Base-by-base conservation (phyloP, 2,329 filamentous ascomycete genomes). In the Pseudocercospora eumusae region DNA sequence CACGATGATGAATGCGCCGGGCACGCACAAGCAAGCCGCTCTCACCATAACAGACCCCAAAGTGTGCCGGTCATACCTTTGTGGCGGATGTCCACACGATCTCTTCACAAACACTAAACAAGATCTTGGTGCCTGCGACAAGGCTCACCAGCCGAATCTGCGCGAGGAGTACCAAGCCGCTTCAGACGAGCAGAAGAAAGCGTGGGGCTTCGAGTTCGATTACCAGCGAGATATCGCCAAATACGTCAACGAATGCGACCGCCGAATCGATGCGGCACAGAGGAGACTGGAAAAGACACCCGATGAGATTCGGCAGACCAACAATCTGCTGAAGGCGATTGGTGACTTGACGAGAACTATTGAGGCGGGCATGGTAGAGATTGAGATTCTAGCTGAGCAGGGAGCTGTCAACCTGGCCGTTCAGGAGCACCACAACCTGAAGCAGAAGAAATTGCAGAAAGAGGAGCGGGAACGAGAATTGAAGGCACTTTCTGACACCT, bases 81-180 rank as follows among this genome's bases (percentile, higher is more conserved):
- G 86, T 65, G 95, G 95, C 71, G 96, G 91, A 62, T 99, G 95
- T 77, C 95, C 95, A 0, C 93, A 98, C 82, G 95, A 99, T 75
- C 91, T 99, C 74, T 99, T 99, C 84, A 99, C 93, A 68, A 99
- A 99, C 80, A 99, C 95, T 50, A 98, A 97, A 81, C 93, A 98
- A 83, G 95, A 99, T 76, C 85, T 98, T 33, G 95, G 95, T 2
- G 85, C 87, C 0, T 99, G 95, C 74, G 86, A 91, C 55, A 95
- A 93, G 75, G 85, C 93, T 25, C 95, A 99, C 79, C 90, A 87
- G 54, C 93, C 97, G 75, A 86, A 87, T 11, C 83, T 98, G 68
- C 97, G 96, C 78, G 82, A 88, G 53, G 93, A 99, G 75, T 99
- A 95, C 77, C 90, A 96, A 69, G 83, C 80, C 1, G 86, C 95